These are phyloP conservation scores for Fusarium heterosporum DNA, from an alignment of 2,329 filamentous ascomycete species.

Conservation along the genomic window DNA sequence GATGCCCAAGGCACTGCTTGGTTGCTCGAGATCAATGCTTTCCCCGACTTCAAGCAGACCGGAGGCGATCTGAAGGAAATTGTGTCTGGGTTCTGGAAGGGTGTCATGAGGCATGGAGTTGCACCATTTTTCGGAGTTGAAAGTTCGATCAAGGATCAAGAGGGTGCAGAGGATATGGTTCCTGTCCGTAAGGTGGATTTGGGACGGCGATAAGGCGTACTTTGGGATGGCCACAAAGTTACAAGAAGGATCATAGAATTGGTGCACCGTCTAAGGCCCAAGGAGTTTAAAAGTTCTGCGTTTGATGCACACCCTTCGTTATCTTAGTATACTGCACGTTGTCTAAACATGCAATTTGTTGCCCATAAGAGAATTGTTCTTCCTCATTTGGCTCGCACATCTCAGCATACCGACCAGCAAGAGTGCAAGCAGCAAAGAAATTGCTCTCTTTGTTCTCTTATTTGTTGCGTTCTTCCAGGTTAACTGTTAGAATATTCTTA, in stretches of 20 bases:
- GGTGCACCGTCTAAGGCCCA: not conserved
- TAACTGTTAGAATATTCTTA: too few species aligned
- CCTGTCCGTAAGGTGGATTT: constrained; percentile 66
- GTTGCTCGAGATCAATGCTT: constrained; percentile 93
- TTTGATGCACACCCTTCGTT: constrained; percentile 1
- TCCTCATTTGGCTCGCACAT: too few species aligned
- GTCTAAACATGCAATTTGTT: too few species aligned
- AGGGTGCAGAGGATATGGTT: constrained; percentile 59
- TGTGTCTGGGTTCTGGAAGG: constrained; percentile 81
- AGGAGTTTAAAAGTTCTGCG: constrained; percentile 31
- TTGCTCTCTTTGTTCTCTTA: not conserved
- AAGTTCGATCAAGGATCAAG: constrained; percentile 37
- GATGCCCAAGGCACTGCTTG: constrained; percentile 73
- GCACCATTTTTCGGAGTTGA: constrained; percentile 71
- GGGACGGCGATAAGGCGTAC: constrained; percentile 54
- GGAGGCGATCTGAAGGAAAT: constrained; percentile 81
- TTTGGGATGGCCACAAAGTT: not conserved
- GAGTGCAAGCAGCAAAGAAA: not conserved
- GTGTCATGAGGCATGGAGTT: constrained; percentile 75
- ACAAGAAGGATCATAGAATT: not conserved
- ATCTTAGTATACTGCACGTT: too few species aligned
- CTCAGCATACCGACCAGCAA: too few species aligned
- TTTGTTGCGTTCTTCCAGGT: not conserved
- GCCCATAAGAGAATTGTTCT: too few species aligned
- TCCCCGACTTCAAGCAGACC: constrained; percentile 95